Base-by-base conservation (phyloP, 805 yeast species). In the Suhomyces emberorum region DNA sequence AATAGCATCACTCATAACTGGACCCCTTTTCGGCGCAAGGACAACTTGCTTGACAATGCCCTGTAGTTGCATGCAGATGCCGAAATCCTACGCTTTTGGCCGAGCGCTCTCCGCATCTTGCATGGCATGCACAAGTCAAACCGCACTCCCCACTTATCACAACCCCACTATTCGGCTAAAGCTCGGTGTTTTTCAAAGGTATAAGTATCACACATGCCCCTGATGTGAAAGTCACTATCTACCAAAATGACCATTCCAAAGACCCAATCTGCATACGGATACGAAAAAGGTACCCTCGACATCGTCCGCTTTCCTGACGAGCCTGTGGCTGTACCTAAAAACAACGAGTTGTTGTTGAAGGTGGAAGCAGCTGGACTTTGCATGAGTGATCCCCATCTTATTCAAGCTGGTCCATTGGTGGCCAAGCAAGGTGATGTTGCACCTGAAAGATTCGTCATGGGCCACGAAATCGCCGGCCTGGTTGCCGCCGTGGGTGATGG, bases 321-420 rank as follows among this genome's bases (percentile, higher is more conserved):
- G 28, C 65, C 68, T 2, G 63, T 65, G 20, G 49, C 54, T 7
- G 37, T 38, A 19, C 72, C 72, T 1, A 47, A 46, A 2, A 41
- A 46, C 6, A 44, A 39, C 16, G 60, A 63, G 35, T 54, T 67
- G 1, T 51, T 68, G 9, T 45, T 68, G 20, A 63, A 66, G 40
- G 46, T 68, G n/a, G 69, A 67, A 41, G 70, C 69, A 1, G 69
- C 65, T 2, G 72, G 72, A 6, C 51, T 71, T 36, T 71, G 76
- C 42, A 61, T 57, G 37, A 61, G 70, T 23, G 76, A 71, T 43
- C 54, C 65, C 14, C 72, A 68, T 41, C 52, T 68, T 15, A 52
- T 67, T 18, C 17, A 39, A 12, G 34, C 39, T 7, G 46, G 46
- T 2, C 49, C 49, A 24, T 29, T 41, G 30, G 26, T 20, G 4